These are phyloP conservation scores for Hyphopichia khmerensis DNA, from an alignment of 1,139 yeast species.

Conservation along the genomic window DNA sequence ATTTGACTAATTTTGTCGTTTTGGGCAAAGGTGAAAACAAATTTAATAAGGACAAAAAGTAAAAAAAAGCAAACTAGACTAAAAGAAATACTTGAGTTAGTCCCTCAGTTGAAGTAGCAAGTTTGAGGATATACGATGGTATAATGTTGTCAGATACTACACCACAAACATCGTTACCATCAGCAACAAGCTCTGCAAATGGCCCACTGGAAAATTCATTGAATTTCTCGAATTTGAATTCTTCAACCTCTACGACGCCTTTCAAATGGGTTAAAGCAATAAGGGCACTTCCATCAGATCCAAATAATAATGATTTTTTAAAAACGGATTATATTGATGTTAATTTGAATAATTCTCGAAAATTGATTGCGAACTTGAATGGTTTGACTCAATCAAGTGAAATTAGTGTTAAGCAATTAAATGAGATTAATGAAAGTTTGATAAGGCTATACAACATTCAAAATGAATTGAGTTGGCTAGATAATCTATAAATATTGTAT, in stretches of 20 bases:
- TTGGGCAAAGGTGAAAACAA: too few relatives aligned
- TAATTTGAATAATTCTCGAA: constrained; percentile 44
- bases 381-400: constrained; percentile 21
- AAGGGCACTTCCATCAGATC: constrained; percentile 41
- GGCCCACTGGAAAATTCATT: too few relatives aligned
- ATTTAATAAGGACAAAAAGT: too few relatives aligned
- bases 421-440: constrained; percentile 27
- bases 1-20: too few relatives aligned
- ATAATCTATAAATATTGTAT: constrained; percentile 3
- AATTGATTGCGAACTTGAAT: constrained; percentile 33
- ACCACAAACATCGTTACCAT: neutral
- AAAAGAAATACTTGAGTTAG: too few relatives aligned
- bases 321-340: constrained; percentile 46
- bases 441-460: constrained; percentile 24
- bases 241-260: neutral
- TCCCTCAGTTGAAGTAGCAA: too few relatives aligned
- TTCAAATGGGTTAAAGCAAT: constrained; percentile 33
- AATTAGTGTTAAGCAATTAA: constrained; percentile 16
- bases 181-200: neutral
- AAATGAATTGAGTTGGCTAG: constrained; percentile 31
- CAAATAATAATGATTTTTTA: constrained; percentile 36
- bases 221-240: too few relatives aligned
- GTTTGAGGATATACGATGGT: too few relatives aligned
- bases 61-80: too few relatives aligned
- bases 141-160: too few relatives aligned